Conservation (phyloP, 140 eudicot species). For the Cichorium intybus region DNA sequence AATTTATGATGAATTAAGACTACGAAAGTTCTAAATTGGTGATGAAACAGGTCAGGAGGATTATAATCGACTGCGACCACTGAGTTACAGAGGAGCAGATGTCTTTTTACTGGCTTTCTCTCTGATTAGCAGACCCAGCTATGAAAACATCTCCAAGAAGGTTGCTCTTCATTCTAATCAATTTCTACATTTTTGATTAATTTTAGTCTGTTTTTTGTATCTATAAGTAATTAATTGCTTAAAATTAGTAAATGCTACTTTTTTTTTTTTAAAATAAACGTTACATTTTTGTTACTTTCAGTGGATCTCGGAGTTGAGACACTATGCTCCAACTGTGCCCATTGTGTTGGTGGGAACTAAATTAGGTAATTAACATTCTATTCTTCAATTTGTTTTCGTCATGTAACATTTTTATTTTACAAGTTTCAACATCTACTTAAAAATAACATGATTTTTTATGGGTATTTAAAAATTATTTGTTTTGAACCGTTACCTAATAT, state of each 20-base stretch:
- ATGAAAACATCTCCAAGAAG: slow-evolving; percentile 73
- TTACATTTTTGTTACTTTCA: slow-evolving; percentile 11
- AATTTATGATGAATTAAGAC: background rate
- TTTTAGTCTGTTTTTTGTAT: background rate
- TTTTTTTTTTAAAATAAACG: background rate
- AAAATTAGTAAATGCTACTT: background rate
- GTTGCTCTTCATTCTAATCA: slow-evolving; percentile 22
- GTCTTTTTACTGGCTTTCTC: slow-evolving; percentile 65
- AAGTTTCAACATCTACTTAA: no score
- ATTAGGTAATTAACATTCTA: slow-evolving; percentile 54
- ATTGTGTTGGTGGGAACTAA: slow-evolving; percentile 83
- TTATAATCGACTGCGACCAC: slow-evolving; percentile 77
- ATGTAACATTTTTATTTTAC: background rate
- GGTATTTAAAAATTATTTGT: no score
- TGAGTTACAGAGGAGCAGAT: slow-evolving; percentile 84
- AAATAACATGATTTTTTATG: no score
- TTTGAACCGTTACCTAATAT: no score
- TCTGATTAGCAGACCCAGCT: slow-evolving; percentile 69
- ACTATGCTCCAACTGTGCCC: slow-evolving; percentile 81
- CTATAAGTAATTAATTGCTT: no score
- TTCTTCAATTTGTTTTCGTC: background rate
- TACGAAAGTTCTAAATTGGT: background rate
- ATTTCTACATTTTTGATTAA: background rate
- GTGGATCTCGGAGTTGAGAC: slow-evolving; percentile 84
- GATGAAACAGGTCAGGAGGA: slow-evolving; percentile 72